phyloP scores from a whole-genome alignment of 176 grass and related monocot genomes.

The Musa itinerans region DNA sequence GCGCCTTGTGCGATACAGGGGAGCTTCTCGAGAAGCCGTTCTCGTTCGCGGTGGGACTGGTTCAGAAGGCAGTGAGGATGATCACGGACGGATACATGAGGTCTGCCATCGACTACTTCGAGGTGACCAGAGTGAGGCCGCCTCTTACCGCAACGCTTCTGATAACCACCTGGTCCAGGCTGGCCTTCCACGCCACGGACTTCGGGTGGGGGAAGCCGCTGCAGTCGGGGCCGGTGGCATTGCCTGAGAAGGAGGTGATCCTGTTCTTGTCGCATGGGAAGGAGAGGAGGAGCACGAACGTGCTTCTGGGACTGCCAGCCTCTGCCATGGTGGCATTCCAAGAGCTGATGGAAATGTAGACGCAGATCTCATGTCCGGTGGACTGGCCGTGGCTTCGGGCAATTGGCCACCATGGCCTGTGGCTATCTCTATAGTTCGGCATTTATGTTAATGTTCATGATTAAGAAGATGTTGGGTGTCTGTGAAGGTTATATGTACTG shows the following conservation, averaged over 20 bases:
- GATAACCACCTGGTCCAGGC: slow-evolving; percentile 77
- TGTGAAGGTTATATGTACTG: no score
- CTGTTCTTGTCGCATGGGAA: slow-evolving; percentile 76
- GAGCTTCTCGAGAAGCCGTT: slow-evolving; percentile 44
- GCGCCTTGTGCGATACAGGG: slow-evolving; percentile 30
- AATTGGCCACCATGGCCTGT: no score
- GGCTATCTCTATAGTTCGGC: no score
- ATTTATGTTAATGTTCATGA: no score
- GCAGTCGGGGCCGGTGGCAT: slow-evolving; percentile 68
- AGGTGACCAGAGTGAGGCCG: slow-evolving; percentile 57
- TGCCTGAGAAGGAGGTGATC: slow-evolving; percentile 91
- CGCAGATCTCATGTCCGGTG: not conserved
- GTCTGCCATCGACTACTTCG: slow-evolving; percentile 88
- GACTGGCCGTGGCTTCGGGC: no score
- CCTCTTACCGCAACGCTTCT: slow-evolving; percentile 69
- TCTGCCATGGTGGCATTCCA: slow-evolving; percentile 73
- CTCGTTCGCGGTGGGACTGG: slow-evolving; percentile 42
- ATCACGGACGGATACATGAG: slow-evolving; percentile 83
- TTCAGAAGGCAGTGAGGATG: slow-evolving; percentile 53
- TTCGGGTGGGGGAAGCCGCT: slow-evolving; percentile 75
- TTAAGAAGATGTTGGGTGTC: no score
- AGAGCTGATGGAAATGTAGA: slow-evolving; percentile 43
- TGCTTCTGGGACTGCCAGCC: slow-evolving; percentile 71
- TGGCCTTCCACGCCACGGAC: slow-evolving; percentile 66
- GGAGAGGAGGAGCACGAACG: slow-evolving; percentile 78